Base-by-base conservation (phyloP, 768 basidiomycete species). In the Leccinum rimulosum region DNA sequence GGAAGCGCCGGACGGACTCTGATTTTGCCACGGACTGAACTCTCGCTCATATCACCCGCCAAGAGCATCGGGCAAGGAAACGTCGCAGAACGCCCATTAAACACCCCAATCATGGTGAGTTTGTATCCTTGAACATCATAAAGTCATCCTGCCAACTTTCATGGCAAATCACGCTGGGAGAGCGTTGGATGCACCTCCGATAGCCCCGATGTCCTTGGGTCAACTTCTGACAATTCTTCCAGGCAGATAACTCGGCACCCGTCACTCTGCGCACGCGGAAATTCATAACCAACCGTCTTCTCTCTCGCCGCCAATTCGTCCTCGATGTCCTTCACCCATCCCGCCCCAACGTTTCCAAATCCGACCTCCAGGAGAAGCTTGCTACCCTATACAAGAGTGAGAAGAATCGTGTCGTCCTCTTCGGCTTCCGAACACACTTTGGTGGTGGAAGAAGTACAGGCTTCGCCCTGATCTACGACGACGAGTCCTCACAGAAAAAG, bases 361-460 rank as follows among this genome's bases (percentile, higher is more conserved):
- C 84, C 54, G 95, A 98, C 68, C 84, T 99, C 66, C 82, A 87
- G 56, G 94, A 96, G 75, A 96, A 95, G 79, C 89, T 99, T 67
- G 93, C 94, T 27, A 74, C 79, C 48, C 75, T 96, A 66, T 99
- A 98, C 87, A 98, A 99, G 84, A 81, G 91, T 40, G 88, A 95
- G 62, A 93, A 94, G 77, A 78, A 79, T 62, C 90, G 93, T 58
- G 91, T 98, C 55, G 92, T 97, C 66, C 85, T 92, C 61, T 99
- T 98, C 64, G 96, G 97, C 63, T 87, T 98, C 77, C 81, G 85
- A 76, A 98, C 96, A 71, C 88, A 91, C 52, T 99, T 98, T 77
- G 97, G 97, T 89, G 97, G 97, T 75, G 97, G 96, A 75, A 84
- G 88, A 72, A 95, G 90, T 79, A 96, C 95, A 50, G 97, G 97